phyloP scores from a whole-genome alignment of 768 basidiomycete genomes.

The Pholiota molesta region DNA sequence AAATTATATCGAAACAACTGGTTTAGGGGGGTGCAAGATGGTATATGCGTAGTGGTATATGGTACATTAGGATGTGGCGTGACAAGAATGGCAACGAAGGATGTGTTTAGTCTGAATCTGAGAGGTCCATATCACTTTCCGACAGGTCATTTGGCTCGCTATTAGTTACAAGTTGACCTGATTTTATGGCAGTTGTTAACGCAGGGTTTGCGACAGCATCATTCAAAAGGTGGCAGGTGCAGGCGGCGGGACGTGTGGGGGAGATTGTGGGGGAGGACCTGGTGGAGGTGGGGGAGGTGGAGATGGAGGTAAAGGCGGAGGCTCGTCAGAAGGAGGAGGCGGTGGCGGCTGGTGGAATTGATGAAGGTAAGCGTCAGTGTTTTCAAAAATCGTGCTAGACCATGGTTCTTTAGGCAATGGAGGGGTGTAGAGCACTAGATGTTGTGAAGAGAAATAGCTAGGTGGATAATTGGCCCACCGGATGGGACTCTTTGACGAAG shows the following conservation, averaged over 20 bases:
- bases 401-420: conserved; percentile 30
- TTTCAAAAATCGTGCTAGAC: conserved; percentile 21
- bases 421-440: conserved; percentile 41
- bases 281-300: conserved; percentile 22
- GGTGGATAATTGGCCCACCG: conserved; percentile 68
- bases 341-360: conserved; percentile 24
- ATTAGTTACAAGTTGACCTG: conserved; percentile 23
- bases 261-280: conserved; percentile 9
- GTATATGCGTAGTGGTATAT: background rate
- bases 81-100: background rate
- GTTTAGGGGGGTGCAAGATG: background rate
- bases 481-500: background rate
- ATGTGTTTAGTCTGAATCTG: conserved; percentile 31
- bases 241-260: conserved; percentile 15
- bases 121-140: conserved; percentile 39
- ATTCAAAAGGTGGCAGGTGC: background rate
- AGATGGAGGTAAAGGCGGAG: conserved; percentile 38
- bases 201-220: background rate
- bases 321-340: conserved; percentile 33
- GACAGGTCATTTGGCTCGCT: conserved; percentile 19
- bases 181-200: background rate
- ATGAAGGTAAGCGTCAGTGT: conserved; percentile 23
- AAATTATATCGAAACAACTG: background rate
- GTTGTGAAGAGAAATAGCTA: conserved; percentile 58
- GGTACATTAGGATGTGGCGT: background rate